Base-by-base conservation (phyloP, 139 green algal species). In the Limnomonas spitsbergensis region DNA sequence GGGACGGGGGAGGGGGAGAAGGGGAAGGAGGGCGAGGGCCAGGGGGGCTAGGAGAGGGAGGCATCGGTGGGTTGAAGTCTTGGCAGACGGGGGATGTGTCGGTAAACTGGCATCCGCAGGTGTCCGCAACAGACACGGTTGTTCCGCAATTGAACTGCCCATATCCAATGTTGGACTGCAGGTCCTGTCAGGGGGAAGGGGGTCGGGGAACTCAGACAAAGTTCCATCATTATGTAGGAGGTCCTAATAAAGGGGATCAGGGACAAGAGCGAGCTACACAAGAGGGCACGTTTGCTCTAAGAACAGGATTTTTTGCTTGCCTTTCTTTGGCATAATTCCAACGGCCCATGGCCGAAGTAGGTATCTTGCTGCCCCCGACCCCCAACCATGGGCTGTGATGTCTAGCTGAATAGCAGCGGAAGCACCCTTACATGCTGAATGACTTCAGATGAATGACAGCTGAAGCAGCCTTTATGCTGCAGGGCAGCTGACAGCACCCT, bases 141-240 rank as follows among this genome's bases (percentile, higher is more conserved):
- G 29, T 72, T 20, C 29, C 29, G 29, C 61, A 72, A 20, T 7
- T 39, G 29, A 36, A 72, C 6, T 36, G 9, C 61, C 61, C 61
- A 20, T 72, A 72, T 34, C 61, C 61, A 72, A 72, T 72, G 61
- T 61, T 61, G 47, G 14, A 61, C 47, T 61, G 14, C 20, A 61
- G 20, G 20, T 14, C 47, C 47, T 61, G 47, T 61, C 14, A 20
- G 47, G 20, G 14, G 47, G 20, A 61, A 20, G 47, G 14, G 14
- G 14, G 14, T 61, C 47, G 20, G 14, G 14, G 14, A 61, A 61
- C 14, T 61, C 14, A 61, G 20, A 29, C 20, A 20, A 29, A 14
- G 20, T 61, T 61, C 20, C 20, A 61, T 29, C 14, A 61, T 29
- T 14, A n/a, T n/a, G n/a, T 20, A 61, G 20, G 47, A 29, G 14